These are phyloP conservation scores for Xerocomus brunneocitrinus DNA, from an alignment of 768 basidiomycete species.

Conservation along the genomic window DNA sequence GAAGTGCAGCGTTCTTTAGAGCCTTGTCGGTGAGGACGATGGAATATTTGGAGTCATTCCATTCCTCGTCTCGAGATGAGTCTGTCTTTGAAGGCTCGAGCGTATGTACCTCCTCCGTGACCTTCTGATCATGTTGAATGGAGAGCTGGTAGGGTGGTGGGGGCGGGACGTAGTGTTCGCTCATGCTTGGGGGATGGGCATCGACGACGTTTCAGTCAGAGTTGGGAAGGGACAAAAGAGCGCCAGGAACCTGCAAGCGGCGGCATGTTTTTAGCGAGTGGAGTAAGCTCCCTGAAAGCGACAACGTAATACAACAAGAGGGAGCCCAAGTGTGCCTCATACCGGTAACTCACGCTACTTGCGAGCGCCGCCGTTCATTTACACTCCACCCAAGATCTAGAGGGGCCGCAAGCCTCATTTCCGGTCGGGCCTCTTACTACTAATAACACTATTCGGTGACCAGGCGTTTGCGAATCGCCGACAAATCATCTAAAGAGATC, in stretches of 20 bases:
- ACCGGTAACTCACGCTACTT: background rate
- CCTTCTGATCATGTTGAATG: constrained; percentile 49
- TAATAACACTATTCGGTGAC: background rate
- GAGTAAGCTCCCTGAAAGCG: background rate
- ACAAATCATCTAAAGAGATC: background rate
- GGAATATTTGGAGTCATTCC: constrained; percentile 12
- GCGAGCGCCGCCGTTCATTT: background rate
- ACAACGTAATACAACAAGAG: constrained; percentile 2
- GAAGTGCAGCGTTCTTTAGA: background rate
- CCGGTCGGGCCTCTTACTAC: constrained; percentile 8
- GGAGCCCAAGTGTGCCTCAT: background rate
- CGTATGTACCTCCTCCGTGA: constrained; percentile 25
- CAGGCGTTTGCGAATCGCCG: background rate
- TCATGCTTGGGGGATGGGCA: constrained; percentile 16
- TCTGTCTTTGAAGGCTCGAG: constrained; percentile 9
- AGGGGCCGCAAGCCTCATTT: constrained; percentile 7
- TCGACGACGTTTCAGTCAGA: background rate
- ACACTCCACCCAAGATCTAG: background rate
- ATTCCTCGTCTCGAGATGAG: constrained; percentile 14
- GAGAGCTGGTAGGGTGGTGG: constrained; percentile 42
- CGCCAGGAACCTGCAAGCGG: constrained; percentile 5
- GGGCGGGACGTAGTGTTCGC: constrained; percentile 25
- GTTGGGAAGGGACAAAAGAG: constrained; percentile 2
- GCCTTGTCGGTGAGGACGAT: constrained; percentile 5
- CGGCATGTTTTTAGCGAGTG: constrained; percentile 10